phyloP scores from a whole-genome alignment of 768 basidiomycete species.

The Cubamyces sp. region DNA sequence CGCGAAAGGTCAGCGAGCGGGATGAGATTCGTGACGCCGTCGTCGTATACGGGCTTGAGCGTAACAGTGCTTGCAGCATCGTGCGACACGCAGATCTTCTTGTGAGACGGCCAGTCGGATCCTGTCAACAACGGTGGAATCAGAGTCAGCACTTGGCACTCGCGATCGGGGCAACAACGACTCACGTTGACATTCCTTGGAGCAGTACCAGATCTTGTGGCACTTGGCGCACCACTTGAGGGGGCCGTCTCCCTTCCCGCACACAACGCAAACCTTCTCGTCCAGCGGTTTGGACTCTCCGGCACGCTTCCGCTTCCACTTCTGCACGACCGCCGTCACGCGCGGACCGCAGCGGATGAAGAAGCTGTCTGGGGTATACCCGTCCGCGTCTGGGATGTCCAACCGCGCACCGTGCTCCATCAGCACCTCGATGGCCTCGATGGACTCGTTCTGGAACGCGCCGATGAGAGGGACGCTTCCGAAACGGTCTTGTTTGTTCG shows the following conservation, averaged over 20 bases:
- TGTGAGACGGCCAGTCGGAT: slow-evolving; percentile 52
- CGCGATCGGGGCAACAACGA: neutral
- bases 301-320: slow-evolving; percentile 51
- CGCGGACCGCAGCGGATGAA: slow-evolving; percentile 45
- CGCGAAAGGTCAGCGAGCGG: slow-evolving; percentile 39
- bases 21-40: slow-evolving; percentile 15
- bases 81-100: slow-evolving; percentile 51
- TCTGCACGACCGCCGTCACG: slow-evolving; percentile 47
- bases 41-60: slow-evolving; percentile 48
- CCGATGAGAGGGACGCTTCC: slow-evolving; percentile 46
- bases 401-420: slow-evolving; percentile 55
- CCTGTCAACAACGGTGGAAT: slow-evolving; percentile 34
- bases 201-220: slow-evolving; percentile 54
- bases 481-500: slow-evolving; percentile 52
- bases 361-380: slow-evolving; percentile 37
- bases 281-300: slow-evolving; percentile 47
- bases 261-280: slow-evolving; percentile 50
- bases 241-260: slow-evolving; percentile 34
- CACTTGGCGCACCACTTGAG: slow-evolving; percentile 52
- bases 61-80: slow-evolving; percentile 46
- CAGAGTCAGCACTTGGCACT: neutral
- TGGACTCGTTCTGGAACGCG: slow-evolving; percentile 13
- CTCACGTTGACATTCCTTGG: slow-evolving; percentile 57
- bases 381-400: slow-evolving; percentile 45
- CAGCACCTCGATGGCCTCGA: slow-evolving; percentile 44